A percentile compares a stretch with the other conserved stretches of the same genome.
phyloP scores from a whole-genome alignment of 805 yeast genomes.

The Priceomyces medius region DNA sequence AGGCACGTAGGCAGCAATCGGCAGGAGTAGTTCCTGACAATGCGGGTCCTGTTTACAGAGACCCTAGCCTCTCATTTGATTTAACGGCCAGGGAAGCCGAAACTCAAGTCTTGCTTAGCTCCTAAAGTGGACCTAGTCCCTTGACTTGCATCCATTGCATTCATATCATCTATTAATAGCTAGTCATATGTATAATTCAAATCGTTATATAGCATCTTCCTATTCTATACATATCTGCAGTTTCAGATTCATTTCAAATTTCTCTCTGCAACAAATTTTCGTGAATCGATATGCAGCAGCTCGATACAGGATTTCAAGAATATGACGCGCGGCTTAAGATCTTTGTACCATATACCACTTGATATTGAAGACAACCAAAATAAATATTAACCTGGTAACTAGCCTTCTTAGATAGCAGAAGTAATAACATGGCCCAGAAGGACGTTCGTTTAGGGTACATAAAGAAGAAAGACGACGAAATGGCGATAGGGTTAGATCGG shows the following conservation, averaged over 20 bases:
- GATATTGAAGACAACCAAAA: conserved; percentile 1
- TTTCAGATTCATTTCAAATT: neutral
- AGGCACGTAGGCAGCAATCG: conserved; percentile 7
- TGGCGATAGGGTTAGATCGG: conserved; percentile 21
- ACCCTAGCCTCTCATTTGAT: conserved; percentile 3
- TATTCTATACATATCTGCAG: neutral
- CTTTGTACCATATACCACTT: neutral
- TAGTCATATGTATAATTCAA: neutral
- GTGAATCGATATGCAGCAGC: neutral
- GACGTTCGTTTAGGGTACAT: neutral
- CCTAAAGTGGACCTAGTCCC: neutral
- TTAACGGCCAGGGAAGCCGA: conserved; percentile 11
- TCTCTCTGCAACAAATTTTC: neutral
- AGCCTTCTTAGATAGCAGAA: neutral
- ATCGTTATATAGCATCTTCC: neutral
- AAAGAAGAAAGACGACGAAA: neutral
- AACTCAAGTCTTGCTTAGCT: conserved; percentile 9
- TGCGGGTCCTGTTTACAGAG: conserved; percentile 1
- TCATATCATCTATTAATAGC: too few species aligned
- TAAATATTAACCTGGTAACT: neutral
- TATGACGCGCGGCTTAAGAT: conserved; percentile 2
- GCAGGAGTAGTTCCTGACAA: neutral
- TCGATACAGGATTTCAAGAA: neutral
- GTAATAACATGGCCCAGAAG: conserved; percentile 1
- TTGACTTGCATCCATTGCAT: conserved; percentile 1